Evolutionary conservation across 345 rosid species (phyloP).

Genomic region (Syzygium oleosum): DNA sequence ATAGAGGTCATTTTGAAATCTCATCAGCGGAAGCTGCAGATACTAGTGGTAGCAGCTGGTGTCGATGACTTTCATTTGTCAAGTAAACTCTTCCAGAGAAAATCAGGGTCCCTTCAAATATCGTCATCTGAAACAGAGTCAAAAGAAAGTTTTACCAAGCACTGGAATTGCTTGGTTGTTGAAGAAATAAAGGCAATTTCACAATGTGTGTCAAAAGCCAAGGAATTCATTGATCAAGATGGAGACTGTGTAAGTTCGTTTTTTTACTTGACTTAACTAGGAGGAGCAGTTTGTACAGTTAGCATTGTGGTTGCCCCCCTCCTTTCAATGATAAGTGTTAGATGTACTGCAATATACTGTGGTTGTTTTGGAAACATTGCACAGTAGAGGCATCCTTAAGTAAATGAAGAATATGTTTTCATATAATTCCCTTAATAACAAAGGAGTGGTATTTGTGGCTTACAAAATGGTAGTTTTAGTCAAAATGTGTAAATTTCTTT

Average conservation of each 20-base stretch:
- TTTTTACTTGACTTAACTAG: neutral
- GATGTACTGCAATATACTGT: neutral
- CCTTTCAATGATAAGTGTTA: neutral
- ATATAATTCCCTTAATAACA: neutral
- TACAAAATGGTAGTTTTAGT: neutral
- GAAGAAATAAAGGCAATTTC: conserved; percentile 80
- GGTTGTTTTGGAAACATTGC: neutral
- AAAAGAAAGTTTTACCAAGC: conserved; percentile 32
- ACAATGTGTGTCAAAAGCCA: conserved; percentile 49
- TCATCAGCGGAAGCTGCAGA: conserved; percentile 73
- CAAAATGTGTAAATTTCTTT: neutral
- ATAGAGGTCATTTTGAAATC: conserved; percentile 59
- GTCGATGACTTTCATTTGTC: conserved; percentile 27
- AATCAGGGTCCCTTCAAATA: conserved; percentile 14
- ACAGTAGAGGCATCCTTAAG: neutral
- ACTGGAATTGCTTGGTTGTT: conserved; percentile 47
- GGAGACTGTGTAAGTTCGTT: conserved; percentile 49
- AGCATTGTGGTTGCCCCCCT: neutral
- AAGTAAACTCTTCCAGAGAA: conserved; percentile 21
- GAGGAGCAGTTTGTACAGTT: neutral
- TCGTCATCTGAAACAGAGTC: conserved; percentile 25
- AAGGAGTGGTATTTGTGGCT: neutral
- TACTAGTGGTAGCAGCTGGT: conserved; percentile 53
- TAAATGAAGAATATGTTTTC: neutral
- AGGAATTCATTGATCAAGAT: conserved; percentile 45